Evolutionary conservation across 139 green algal species (phyloP).

Genomic region (Chlamydomonas applanata): DNA sequence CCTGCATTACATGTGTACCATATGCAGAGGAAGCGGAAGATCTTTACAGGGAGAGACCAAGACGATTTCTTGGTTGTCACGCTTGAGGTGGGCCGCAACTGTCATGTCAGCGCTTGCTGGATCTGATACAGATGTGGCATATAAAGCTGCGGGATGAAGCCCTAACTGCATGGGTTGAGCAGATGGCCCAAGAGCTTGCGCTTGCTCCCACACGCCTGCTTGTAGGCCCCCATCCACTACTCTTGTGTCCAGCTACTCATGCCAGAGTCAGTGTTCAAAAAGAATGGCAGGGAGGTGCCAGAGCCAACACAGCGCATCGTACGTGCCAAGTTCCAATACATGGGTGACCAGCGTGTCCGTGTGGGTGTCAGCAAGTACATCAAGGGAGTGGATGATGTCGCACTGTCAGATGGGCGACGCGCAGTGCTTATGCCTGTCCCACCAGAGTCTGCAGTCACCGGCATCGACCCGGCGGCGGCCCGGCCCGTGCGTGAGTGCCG

Average conservation of each 20-base stretch:
- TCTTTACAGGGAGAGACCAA: background rate
- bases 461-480: no score
- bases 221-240: constrained; percentile 44
- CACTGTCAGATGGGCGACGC: no score
- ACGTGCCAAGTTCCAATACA: constrained; percentile 8
- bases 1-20: background rate
- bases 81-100: constrained; percentile 33
- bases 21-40: constrained; percentile 41
- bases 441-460: no score
- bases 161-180: background rate
- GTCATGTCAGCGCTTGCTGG: background rate
- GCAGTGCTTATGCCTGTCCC: no score
- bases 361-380: no score
- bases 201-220: background rate
- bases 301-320: constrained; percentile 3
- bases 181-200: background rate
- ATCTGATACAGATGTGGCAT: no score
- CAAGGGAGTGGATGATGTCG: no score
- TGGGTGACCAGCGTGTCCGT: no score
- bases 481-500: no score
- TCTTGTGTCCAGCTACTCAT: constrained; percentile 31
- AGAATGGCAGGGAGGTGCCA: background rate
- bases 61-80: constrained; percentile 44
- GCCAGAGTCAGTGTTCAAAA: background rate
- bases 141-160: no score